Conservation (phyloP, 306 rosid genomes). For the Glycine latifolia region DNA sequence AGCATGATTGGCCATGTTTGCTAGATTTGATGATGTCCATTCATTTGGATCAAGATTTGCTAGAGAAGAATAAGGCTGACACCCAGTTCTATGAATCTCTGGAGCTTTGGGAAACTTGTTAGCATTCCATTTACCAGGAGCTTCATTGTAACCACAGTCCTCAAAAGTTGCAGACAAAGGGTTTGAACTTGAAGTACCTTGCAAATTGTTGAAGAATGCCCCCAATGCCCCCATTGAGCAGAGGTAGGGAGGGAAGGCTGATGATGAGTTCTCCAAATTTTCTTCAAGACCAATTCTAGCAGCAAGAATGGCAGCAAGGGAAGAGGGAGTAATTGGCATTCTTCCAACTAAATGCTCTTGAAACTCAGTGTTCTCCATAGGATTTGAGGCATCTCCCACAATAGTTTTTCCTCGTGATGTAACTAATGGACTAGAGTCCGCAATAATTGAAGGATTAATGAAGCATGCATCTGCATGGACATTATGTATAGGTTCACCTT, state of each 20-base stretch:
- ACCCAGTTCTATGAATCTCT: slow-evolving; percentile 36
- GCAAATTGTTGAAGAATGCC: slow-evolving; percentile 51
- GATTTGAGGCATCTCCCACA: slow-evolving; percentile 51
- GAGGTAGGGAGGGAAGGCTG: slow-evolving; percentile 50
- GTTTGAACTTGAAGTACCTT: slow-evolving; percentile 53
- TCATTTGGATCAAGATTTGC: slow-evolving; percentile 54
- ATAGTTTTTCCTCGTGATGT: slow-evolving; percentile 48
- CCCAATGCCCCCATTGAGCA: slow-evolving; percentile 48
- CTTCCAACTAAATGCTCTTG: slow-evolving; percentile 54
- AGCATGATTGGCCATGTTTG: slow-evolving; percentile 45
- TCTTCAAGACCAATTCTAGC: slow-evolving; percentile 59
- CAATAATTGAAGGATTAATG: slow-evolving; percentile 39
- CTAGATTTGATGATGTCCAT: slow-evolving; percentile 56
- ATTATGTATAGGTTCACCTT: slow-evolving; percentile 43
- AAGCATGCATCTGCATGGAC: slow-evolving; percentile 41
- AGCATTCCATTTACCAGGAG: slow-evolving; percentile 49
- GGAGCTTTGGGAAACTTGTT: slow-evolving; percentile 42
- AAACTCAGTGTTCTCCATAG: slow-evolving; percentile 48
- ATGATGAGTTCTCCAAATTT: slow-evolving; percentile 51
- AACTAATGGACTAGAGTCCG: slow-evolving; percentile 45
- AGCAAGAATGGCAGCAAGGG: slow-evolving; percentile 57
- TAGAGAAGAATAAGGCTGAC: slow-evolving; percentile 47
- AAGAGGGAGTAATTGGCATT: slow-evolving; percentile 49
- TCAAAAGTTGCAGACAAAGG: slow-evolving; percentile 40
- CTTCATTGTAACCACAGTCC: slow-evolving; percentile 53